Conservation (phyloP, 2,329 filamentous ascomycete genomes). For the Rhytidhysteron rufulum region DNA sequence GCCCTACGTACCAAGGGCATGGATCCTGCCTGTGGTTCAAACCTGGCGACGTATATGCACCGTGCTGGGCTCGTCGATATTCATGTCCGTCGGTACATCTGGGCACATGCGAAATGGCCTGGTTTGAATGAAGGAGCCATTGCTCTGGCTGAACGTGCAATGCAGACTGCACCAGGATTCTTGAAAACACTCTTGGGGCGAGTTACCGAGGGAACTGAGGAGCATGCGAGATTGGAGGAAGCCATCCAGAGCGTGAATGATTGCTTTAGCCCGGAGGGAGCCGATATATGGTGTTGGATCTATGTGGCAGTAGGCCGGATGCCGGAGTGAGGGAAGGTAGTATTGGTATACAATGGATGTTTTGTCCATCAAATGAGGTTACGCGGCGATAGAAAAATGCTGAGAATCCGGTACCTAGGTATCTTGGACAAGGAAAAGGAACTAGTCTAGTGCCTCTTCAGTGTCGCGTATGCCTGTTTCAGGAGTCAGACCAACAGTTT, state of each 20-base stretch:
- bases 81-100: background rate
- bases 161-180: background rate
- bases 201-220: background rate
- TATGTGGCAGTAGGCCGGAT: background rate
- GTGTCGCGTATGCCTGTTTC: too few relatives aligned
- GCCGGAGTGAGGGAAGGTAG: background rate
- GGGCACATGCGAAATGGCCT: background rate
- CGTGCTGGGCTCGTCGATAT: constrained; percentile 1
- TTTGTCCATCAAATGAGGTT: too few relatives aligned
- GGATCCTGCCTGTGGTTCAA: background rate
- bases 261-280: background rate
- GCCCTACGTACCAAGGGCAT: background rate
- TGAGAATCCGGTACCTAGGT: too few relatives aligned
- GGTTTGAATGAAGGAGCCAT: background rate
- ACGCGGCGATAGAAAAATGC: too few relatives aligned
- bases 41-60: background rate
- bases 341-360: too few relatives aligned
- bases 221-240: background rate
- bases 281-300: background rate
- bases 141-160: background rate
- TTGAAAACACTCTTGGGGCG: background rate
- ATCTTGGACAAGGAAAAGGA: too few relatives aligned
- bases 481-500: too few relatives aligned
- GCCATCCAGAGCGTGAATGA: background rate
- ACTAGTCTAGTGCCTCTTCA: too few relatives aligned